Evolutionary conservation across 345 rosid genomes (phyloP).

Genomic region (Turnera subulata): DNA sequence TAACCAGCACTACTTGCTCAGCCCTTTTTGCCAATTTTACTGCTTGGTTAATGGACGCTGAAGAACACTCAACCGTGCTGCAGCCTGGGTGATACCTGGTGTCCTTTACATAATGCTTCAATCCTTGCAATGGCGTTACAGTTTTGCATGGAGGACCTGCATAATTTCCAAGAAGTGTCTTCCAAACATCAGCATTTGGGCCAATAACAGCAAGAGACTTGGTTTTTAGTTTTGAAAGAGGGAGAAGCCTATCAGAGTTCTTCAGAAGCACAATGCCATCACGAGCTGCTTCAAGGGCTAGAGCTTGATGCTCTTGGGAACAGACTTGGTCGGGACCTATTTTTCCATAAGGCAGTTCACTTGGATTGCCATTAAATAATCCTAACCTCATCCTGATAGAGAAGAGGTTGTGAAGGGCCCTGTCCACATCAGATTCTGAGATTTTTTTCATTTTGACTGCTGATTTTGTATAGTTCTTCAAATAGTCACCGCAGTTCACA

Average conservation of each 20-base stretch:
- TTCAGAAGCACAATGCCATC: slow-evolving; percentile 84
- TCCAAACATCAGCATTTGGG: slow-evolving; percentile 62
- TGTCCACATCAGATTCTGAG: slow-evolving; percentile 46
- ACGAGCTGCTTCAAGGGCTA: slow-evolving; percentile 82
- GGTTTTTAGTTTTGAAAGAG: slow-evolving; percentile 44
- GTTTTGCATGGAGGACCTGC: slow-evolving; percentile 68
- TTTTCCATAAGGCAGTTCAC: slow-evolving; percentile 47
- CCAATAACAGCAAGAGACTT: slow-evolving; percentile 70
- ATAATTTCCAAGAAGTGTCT: slow-evolving; percentile 70
- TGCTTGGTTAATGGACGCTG: slow-evolving; percentile 44
- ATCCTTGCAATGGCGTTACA: slow-evolving; percentile 55
- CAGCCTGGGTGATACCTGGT: slow-evolving; percentile 57
- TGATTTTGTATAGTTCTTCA: slow-evolving; percentile 60
- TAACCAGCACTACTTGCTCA: slow-evolving; percentile 65
- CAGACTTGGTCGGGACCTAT: slow-evolving; percentile 60
- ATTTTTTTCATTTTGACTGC: slow-evolving; percentile 65
- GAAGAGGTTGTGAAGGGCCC: slow-evolving; percentile 77
- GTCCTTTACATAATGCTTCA: slow-evolving; percentile 45
- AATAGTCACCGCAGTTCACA: slow-evolving; percentile 69
- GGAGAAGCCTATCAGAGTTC: slow-evolving; percentile 55
- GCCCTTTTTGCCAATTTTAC: slow-evolving; percentile 47
- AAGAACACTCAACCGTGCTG: slow-evolving; percentile 49
- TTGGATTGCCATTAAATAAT: slow-evolving; percentile 70
- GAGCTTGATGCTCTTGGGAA: slow-evolving; percentile 57
- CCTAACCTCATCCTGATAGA: slow-evolving; percentile 81